These are phyloP conservation scores for Austroboletus niveus DNA, from an alignment of 1,284 basidiomycete species.

Conservation along the genomic window DNA sequence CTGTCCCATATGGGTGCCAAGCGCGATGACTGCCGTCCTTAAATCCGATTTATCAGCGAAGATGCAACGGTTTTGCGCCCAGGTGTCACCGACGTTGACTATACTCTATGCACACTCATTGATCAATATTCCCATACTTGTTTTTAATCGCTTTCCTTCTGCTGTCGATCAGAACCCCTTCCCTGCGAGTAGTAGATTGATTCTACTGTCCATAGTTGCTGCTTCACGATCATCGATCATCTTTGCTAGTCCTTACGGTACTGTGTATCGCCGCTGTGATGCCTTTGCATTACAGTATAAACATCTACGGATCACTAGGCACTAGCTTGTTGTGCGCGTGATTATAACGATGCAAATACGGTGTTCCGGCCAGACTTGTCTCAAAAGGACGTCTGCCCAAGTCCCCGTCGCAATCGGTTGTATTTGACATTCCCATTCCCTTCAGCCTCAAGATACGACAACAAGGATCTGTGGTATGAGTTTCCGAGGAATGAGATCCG, in stretches of 20 bases:
- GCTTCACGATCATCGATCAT: background rate
- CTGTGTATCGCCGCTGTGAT: conserved; percentile 26
- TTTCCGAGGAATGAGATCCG: conserved; percentile 30
- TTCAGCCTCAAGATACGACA: conserved; percentile 25
- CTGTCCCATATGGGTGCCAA: background rate
- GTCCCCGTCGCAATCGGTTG: conserved; percentile 30
- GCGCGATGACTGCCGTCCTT: background rate
- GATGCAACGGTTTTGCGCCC: background rate
- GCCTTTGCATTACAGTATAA: background rate
- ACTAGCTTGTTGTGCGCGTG: no score
- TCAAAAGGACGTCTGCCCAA: conserved; percentile 25
- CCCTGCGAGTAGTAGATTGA: conserved; percentile 24
- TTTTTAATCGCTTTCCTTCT: conserved; percentile 14
- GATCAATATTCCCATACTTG: background rate
- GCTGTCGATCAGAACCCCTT: conserved; percentile 5
- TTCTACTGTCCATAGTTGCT: conserved; percentile 22
- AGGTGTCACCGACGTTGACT: background rate
- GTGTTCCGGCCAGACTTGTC: no score
- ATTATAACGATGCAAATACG: no score
- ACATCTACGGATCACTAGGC: no score
- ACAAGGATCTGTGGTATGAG: conserved; percentile 29
- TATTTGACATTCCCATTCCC: conserved; percentile 19
- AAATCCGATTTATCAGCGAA: background rate
- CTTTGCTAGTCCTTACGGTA: conserved; percentile 19
- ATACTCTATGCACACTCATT: background rate